Percentiles rank a stretch among this genome's conserved stretches.
phyloP scores from a whole-genome alignment of 495 filamentous ascomycete genomes.

The Neurospora sp. region DNA sequence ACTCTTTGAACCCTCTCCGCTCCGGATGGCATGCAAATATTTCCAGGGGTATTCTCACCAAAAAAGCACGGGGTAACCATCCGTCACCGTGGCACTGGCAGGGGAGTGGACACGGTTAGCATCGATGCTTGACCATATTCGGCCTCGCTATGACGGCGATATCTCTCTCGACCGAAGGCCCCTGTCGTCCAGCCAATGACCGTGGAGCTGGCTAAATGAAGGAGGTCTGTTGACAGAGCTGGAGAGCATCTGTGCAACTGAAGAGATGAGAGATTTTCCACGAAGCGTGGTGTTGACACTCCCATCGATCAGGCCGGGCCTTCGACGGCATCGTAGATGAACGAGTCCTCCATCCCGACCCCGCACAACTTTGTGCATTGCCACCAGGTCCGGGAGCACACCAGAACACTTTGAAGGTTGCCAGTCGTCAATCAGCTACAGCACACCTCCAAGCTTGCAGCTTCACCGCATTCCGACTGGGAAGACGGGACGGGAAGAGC shows the following conservation, averaged over 20 bases:
- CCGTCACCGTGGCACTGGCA: slow-evolving; percentile 10
- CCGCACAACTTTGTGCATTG: neutral
- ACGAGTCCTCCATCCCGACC: neutral
- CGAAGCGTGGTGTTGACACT: slow-evolving; percentile 4
- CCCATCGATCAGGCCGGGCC: neutral
- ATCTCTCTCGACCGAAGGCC: slow-evolving; percentile 7
- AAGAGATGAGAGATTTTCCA: neutral
- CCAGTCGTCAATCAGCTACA: neutral
- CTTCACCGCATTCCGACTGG: neutral
- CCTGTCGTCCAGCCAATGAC: slow-evolving; percentile 13
- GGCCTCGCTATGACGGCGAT: slow-evolving; percentile 6
- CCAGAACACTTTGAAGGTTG: neutral
- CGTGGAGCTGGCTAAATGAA: slow-evolving; percentile 19
- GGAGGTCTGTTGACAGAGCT: slow-evolving; percentile 13
- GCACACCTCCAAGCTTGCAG: neutral
- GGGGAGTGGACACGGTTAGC: slow-evolving; percentile 12
- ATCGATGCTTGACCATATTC: slow-evolving; percentile 18
- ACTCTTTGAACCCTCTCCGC: neutral
- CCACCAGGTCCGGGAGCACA: neutral
- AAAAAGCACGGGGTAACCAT: slow-evolving; percentile 8
- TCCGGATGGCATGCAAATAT: neutral
- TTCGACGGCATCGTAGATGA: neutral
- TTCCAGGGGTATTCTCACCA: neutral
- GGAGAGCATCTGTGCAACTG: slow-evolving; percentile 12
- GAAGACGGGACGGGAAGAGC: neutral